phyloP scores from a whole-genome alignment of 129 eudicot genomes.

The Heracleum sosnowskyi region DNA sequence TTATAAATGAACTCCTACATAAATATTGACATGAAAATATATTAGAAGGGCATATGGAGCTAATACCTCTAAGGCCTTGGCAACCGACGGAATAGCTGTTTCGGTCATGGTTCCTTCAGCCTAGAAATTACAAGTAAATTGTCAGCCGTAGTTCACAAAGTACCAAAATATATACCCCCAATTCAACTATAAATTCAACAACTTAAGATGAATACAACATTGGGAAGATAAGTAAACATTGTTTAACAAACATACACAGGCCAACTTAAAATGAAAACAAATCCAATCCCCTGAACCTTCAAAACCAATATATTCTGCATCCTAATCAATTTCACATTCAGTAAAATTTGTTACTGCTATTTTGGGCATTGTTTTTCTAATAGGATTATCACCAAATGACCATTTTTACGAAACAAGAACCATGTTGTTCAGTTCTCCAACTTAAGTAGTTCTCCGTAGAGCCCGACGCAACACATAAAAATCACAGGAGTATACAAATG shows the following conservation, averaged over 20 bases:
- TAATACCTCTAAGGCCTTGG: constrained; percentile 72
- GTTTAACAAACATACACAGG: no score
- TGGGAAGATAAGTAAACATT: no score
- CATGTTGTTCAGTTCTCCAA: background rate
- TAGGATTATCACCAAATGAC: background rate
- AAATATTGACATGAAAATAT: background rate
- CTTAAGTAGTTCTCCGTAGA: background rate
- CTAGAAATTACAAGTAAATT: constrained; percentile 29
- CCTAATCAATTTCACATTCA: background rate
- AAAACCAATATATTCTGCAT: no score
- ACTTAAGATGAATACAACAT: background rate
- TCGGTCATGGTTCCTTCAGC: constrained; percentile 95
- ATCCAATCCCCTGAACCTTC: no score
- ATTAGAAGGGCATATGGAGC: constrained; percentile 6
- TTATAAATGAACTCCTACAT: no score
- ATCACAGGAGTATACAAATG: background rate
- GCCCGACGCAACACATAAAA: background rate
- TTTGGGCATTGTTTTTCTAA: background rate
- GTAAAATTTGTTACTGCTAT: background rate
- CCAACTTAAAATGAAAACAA: no score
- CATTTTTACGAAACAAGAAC: background rate
- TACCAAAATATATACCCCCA: background rate
- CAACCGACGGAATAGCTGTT: constrained; percentile 51
- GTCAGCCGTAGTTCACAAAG: background rate
- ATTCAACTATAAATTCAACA: background rate